Conservation (phyloP, 2,329 filamentous ascomycete species). For the Fusarium ramigenum region DNA sequence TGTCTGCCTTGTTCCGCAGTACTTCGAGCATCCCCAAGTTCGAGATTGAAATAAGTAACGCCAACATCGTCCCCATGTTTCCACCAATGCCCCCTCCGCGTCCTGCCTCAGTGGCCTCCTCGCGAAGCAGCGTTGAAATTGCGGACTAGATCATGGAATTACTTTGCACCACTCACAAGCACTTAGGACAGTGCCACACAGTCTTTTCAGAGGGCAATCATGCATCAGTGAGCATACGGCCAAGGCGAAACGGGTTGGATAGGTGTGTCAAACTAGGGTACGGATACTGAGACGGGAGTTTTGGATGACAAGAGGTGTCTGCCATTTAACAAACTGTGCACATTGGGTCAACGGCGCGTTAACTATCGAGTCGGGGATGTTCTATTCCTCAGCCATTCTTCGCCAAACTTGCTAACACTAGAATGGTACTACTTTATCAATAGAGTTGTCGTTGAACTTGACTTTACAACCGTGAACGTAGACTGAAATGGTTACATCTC, state of each 20-base stretch:
- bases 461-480: background rate
- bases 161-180: background rate
- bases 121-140: constrained; percentile 18
- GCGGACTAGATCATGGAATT: background rate
- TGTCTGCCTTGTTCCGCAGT: constrained; percentile 35
- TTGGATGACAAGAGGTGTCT: background rate
- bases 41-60: constrained; percentile 28
- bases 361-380: background rate
- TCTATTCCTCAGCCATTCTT: background rate
- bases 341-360: background rate
- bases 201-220: background rate
- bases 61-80: constrained; percentile 4
- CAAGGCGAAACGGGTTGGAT: background rate
- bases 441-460: background rate
- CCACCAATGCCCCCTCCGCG: constrained; percentile 27
- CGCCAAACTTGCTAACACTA: background rate
- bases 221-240: background rate
- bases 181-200: background rate
- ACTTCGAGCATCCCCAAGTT: constrained; percentile 36
- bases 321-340: background rate
- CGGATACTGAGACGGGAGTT: constrained; percentile 3
- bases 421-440: background rate
- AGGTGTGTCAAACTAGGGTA: background rate
- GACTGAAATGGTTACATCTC: background rate
- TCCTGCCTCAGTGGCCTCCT: constrained; percentile 23